Percentiles rank a stretch among this genome's conserved stretches.
Conservation (phyloP, 768 basidiomycete genomes). For the Collybiopsis luxurians region DNA sequence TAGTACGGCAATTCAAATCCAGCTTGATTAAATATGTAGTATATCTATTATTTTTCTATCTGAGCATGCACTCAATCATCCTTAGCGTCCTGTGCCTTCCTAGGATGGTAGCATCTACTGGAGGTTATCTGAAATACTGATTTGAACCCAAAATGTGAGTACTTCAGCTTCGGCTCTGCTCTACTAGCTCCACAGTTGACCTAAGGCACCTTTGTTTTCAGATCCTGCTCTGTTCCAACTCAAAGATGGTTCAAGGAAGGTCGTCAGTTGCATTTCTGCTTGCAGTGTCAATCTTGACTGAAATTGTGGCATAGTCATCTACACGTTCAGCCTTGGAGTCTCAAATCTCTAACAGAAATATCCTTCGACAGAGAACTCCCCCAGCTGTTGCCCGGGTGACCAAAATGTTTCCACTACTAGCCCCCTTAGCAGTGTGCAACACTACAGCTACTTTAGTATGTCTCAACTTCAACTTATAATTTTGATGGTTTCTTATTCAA, state of each 20-base stretch:
- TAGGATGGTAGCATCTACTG: constrained; percentile 33
- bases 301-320: constrained; percentile 33
- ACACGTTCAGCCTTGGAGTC: too few species aligned
- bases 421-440: constrained; percentile 42
- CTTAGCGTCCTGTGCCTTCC: too few species aligned
- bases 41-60: too few species aligned
- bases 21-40: too few species aligned
- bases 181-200: too few species aligned
- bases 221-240: constrained; percentile 16
- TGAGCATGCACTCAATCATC: too few species aligned
- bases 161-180: too few species aligned
- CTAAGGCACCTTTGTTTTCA: not conserved
- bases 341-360: constrained; percentile 32
- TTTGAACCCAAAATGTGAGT: constrained; percentile 35
- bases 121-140: constrained; percentile 45
- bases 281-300: constrained; percentile 37
- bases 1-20: too few species aligned
- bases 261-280: constrained; percentile 40
- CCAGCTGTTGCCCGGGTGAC: constrained; percentile 22
- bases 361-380: constrained; percentile 10
- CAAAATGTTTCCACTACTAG: constrained; percentile 39
- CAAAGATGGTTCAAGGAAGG: constrained; percentile 28
- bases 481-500: too few species aligned
- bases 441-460: constrained; percentile 50
- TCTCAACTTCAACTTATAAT: not conserved